Base-by-base conservation (phyloP, 306 rosid genomes). In the Inga leiocalycina region DNA sequence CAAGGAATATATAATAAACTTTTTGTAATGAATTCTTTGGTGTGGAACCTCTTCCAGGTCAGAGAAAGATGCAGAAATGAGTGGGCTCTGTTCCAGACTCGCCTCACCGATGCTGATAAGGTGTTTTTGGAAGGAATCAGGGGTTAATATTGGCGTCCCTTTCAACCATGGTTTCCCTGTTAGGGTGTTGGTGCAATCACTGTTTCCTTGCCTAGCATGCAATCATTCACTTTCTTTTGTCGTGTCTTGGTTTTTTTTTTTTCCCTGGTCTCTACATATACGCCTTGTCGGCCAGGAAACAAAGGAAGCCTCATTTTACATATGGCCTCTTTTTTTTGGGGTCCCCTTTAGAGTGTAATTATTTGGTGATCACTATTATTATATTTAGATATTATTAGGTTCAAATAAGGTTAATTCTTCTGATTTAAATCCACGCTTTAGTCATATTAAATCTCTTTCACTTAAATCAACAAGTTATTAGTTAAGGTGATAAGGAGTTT, bases 71-170 rank as follows among this genome's bases (percentile, higher is more conserved):
- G 99, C 89, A 87, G 85, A 91, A 91, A 71, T 39, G 99, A 97
- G 89, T 97, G 99, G 99, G 92, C 94, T 10, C 88, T 89, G 87
- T 97, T 97, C 88, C 97, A 89, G 79, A 45, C 88, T 79, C 98
- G 99, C 78, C 89, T 96, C 70, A 86, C 86, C 10, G 49, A 86
- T 43, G 94, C 99, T 4, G 99, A 96, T 83, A 88, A 85, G 81
- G 77, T 75, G 24, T 94, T 87, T 86, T 69, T 85, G 16, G 67
- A 80, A 85, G 85, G 81, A 61, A 85, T 86, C 37, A 81, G 82
- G 49, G 81, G 41, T 79, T 88, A 88, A 85, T 30, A 37, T 76
- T 71, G 22, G 79, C 16, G n/a, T 32, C 85, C 91, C 89, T 11
- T 61, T 24, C 15, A 11, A 22, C 88, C 84, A 90, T 88, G 89